Base-by-base conservation (phyloP, 2,329 filamentous ascomycete genomes). In the Aspergillus proliferans region DNA sequence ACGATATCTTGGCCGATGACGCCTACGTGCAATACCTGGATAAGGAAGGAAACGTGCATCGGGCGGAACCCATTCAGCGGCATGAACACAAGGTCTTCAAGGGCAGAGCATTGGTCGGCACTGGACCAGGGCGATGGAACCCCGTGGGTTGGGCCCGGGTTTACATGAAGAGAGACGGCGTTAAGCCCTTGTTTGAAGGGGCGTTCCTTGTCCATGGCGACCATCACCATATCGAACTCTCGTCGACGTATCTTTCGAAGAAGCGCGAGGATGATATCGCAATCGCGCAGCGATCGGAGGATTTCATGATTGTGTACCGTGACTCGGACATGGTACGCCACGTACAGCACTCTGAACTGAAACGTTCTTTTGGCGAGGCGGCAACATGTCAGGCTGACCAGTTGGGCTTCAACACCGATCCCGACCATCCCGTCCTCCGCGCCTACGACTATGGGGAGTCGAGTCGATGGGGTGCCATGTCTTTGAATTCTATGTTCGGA, bases 271-370 rank as follows among this genome's bases (percentile, higher is more conserved):
- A 84, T 41, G 93, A 98, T 65, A 88, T 90, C 2, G 73, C 79
- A 22, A 66, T 88, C 12, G 67, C 72, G 28, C 64, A 76, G 26
- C 69, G 73, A 42, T 76, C 73, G 4, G 79, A 84, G 28, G 87
- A 95, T 52, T 86, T 82, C 63, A 93, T 98, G 91, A 78, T 96
- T 33, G 79, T 96, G 1, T 97, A 88, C 79, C 82, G 91, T 56
- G 91, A 97, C 64, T 95, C 90, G 24, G 93, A 98, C 67, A 82
- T 96, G 62, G 67, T 73, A 60, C 53, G 62, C 62, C 51, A 57
- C 36, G 45, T 52, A 34, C 15, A 19, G 9, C 79, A 80, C 47
- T 70, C 74, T 19, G 85, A 92, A 54, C 69, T 93, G 58, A 87
- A 83, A 70, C 81, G 87, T 53, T 76, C 74, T 47, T 51, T 71